Conservation (phyloP, 1,139 yeast species). For the Saccharomyces hybrid region DNA sequence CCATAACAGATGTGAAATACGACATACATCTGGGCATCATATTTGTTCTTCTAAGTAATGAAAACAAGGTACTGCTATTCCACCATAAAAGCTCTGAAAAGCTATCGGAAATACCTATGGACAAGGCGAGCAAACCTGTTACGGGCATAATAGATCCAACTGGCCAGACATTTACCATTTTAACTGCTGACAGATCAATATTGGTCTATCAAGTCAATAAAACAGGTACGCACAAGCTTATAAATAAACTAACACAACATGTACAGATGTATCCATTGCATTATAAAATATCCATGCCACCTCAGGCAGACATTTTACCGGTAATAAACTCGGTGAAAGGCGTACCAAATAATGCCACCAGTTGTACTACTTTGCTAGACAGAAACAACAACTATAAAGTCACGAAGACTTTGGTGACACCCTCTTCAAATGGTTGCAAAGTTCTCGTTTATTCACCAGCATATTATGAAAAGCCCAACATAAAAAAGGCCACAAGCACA, state of each 20-base stretch:
- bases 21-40: conserved; percentile 15
- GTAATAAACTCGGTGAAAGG: conserved; percentile 29
- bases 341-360: conserved; percentile 14
- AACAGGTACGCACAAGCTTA: conserved; percentile 19
- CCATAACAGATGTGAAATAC: conserved; percentile 27
- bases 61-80: conserved; percentile 18
- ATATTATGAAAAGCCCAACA: conserved; percentile 30
- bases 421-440: conserved; percentile 46
- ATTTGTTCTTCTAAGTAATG: conserved; percentile 20
- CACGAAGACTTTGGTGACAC: conserved; percentile 50
- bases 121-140: conserved; percentile 19
- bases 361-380: conserved; percentile 25
- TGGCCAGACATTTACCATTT: conserved; percentile 24
- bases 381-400: conserved; percentile 40
- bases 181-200: conserved; percentile 25
- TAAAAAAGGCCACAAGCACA: conserved; percentile 23
- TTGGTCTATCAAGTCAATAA: conserved; percentile 24
- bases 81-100: conserved; percentile 10
- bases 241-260: conserved; percentile 23
- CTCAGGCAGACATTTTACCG: conserved; percentile 29
- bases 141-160: conserved; percentile 27
- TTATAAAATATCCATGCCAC: conserved; percentile 31
- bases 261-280: conserved; percentile 29
- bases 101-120: conserved; percentile 16
- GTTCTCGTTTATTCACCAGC: conserved; percentile 49